Base-by-base conservation (phyloP, 1,284 basidiomycete species). In the Irpex sp. region DNA sequence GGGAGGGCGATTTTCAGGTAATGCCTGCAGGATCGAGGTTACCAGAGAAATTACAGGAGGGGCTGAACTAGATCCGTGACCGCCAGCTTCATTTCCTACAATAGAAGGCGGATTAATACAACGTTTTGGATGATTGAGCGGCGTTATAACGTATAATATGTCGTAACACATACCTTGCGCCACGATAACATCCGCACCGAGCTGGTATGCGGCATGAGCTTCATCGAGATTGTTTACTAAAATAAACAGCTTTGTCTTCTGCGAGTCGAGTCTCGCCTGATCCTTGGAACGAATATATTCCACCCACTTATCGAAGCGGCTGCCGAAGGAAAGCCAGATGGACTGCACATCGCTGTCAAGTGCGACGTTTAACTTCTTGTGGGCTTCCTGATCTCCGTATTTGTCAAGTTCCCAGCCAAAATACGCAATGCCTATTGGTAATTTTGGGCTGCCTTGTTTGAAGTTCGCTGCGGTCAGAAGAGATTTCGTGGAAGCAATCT, bases 391-490 rank as follows among this genome's bases (percentile, higher is more conserved):
- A 43, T 76, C 70, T 7, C 76, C 69, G 57, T 79, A 72, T 61
- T 86, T 83, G 53, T 90, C 88, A n/a, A 93, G 79, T 63, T 79
- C 79, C 90, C 89, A 93, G 8, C 77, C 82, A 35, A 93, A 76
- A 70, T 85, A 90, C 5, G 90, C 90, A n/a, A 89, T 81, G 43
- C 91, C 91, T 62, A 93, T 79, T n/a, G 81, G 82, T 54, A 90
- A 75, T 4, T 75, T 71, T 1, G 74, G 73, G 46, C 74, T 73
- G 43, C 74, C 65, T n/a, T 43, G 43, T 4, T 46, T 26, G 17
- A 46, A 58, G 47, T 74, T 69, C 9, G 71, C 59, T 17, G 74
- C 63, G 37, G 71, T 70, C 43, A 85, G 74, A 60, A 61, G 64
- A 26, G 72, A 67, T 11, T 83, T 82, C 21, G 83, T 84, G 35